These are phyloP conservation scores for Nannochloropsis oceanica DNA, from an alignment of 108 stramenopile species.

Conservation along the genomic window DNA sequence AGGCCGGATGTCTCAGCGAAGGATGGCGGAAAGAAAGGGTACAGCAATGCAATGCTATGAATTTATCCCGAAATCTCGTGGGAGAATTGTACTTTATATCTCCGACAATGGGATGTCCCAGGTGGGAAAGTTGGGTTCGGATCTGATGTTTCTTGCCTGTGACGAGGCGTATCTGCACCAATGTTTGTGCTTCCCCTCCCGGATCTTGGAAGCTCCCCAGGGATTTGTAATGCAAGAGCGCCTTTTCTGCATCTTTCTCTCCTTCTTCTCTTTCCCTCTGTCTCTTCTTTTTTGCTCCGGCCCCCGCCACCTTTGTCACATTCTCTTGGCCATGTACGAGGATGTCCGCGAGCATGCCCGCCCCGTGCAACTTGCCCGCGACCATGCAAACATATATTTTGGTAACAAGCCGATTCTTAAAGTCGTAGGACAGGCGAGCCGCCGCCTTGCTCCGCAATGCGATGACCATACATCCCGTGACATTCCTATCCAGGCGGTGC, in stretches of 20 bases:
- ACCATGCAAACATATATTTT: slow-evolving; percentile 18
- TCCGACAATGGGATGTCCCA: slow-evolving; percentile 32
- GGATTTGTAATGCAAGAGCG: background rate
- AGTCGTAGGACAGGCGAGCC: slow-evolving; percentile 15
- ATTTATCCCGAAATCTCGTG: background rate
- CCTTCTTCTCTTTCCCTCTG: background rate
- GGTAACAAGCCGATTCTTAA: slow-evolving; percentile 2
- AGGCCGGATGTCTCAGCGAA: background rate
- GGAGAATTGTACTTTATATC: slow-evolving; percentile 32
- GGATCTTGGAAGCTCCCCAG: background rate
- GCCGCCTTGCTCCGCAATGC: slow-evolving; percentile 27
- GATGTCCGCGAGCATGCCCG: slow-evolving; percentile 9
- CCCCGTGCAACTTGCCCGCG: background rate
- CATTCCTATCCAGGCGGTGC: slow-evolving; percentile 29
- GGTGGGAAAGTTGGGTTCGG: slow-evolving; percentile 32
- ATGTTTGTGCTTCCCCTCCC: slow-evolving; percentile 12
- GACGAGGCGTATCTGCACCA: slow-evolving; percentile 19
- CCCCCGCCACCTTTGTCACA: background rate
- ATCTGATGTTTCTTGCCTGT: slow-evolving; percentile 44
- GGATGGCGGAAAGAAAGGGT: background rate
- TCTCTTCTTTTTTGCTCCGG: background rate
- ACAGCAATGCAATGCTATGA: background rate
- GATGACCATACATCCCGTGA: slow-evolving; percentile 24
- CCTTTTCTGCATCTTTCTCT: background rate
- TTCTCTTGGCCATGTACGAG: background rate